Evolutionary conservation across 1,284 basidiomycete species (phyloP).

Genomic region (Farysia itapuensis): DNA sequence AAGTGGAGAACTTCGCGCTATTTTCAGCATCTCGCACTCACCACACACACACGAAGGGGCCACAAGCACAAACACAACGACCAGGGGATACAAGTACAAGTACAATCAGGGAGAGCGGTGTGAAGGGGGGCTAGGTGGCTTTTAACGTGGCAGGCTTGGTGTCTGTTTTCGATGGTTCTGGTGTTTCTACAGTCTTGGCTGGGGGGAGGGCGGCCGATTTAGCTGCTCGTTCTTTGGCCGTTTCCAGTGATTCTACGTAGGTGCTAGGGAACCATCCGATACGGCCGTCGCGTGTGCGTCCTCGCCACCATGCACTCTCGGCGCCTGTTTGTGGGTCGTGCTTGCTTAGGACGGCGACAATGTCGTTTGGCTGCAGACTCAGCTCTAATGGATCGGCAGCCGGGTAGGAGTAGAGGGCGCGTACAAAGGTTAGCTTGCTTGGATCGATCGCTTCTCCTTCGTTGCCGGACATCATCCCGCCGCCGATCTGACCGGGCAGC

Average conservation of each 20-base stretch:
- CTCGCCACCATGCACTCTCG: slow-evolving; percentile 91
- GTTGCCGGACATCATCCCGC: slow-evolving; percentile 33
- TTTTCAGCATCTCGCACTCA: no score
- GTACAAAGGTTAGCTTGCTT: slow-evolving; percentile 76
- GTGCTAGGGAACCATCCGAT: slow-evolving; percentile 94
- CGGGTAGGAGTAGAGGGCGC: slow-evolving; percentile 78
- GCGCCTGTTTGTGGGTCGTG: slow-evolving; percentile 66
- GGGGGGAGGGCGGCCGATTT: slow-evolving; percentile 21
- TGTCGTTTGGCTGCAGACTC: slow-evolving; percentile 81
- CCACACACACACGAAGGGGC: no score
- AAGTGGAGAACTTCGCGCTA: no score
- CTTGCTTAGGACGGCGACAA: slow-evolving; percentile 84
- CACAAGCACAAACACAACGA: no score
- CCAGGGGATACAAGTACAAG: background rate
- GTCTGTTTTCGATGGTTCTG: slow-evolving; percentile 3
- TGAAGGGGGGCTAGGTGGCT: slow-evolving; percentile 10
- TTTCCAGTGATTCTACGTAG: slow-evolving; percentile 58
- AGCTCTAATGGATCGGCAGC: slow-evolving; percentile 71
- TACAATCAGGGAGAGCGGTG: background rate
- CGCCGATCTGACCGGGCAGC: slow-evolving; percentile 68
- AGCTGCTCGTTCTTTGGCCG: slow-evolving; percentile 49
- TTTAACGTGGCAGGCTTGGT: slow-evolving; percentile 21
- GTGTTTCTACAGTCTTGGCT: no score
- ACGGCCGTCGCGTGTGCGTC: slow-evolving; percentile 85
- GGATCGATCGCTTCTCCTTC: slow-evolving; percentile 62